Conservation (phyloP, 140 eudicot species). For the Anethum foeniculum region DNA sequence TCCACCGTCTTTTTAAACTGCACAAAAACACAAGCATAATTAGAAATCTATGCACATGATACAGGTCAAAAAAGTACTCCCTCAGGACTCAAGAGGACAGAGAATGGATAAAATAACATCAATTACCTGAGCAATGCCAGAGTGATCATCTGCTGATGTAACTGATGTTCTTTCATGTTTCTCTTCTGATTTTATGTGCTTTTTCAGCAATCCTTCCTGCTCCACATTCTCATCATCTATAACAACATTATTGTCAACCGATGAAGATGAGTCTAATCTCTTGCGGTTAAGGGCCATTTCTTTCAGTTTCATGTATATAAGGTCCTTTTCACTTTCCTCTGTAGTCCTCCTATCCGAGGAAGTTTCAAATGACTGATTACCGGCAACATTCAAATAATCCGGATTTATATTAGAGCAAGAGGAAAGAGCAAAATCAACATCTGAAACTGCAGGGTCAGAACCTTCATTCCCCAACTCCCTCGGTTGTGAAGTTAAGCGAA, state of each 20-base stretch:
- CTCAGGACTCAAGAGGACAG: neutral
- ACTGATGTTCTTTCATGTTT: conserved; percentile 17
- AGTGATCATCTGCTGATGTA: conserved; percentile 17
- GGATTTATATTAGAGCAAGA: conserved; percentile 18
- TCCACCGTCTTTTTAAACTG: conserved; percentile 34
- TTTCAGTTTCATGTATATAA: conserved; percentile 46
- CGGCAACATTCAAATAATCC: conserved; percentile 17
- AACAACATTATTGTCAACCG: conserved; percentile 11
- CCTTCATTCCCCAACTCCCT: conserved; percentile 21
- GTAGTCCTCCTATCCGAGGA: conserved; percentile 10
- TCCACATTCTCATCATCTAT: conserved; percentile 9
- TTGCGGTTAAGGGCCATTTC: conserved; percentile 29
- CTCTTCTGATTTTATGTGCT: conserved; percentile 16
- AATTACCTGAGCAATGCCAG: conserved; percentile 42
- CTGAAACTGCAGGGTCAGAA: conserved; percentile 14
- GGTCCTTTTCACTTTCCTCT: conserved; percentile 35
- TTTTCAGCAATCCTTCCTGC: conserved; percentile 15
- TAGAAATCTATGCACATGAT: neutral
- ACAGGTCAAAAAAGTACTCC: neutral
- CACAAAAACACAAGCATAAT: conserved; percentile 15
- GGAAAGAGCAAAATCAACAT: conserved; percentile 15
- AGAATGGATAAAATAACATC: conserved; percentile 1
- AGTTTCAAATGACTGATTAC: conserved; percentile 18
- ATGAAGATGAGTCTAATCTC: neutral
- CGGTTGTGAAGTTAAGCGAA: conserved; percentile 7